phyloP scores from a whole-genome alignment of 306 rosid species.

The Begonia peltatifolia region DNA sequence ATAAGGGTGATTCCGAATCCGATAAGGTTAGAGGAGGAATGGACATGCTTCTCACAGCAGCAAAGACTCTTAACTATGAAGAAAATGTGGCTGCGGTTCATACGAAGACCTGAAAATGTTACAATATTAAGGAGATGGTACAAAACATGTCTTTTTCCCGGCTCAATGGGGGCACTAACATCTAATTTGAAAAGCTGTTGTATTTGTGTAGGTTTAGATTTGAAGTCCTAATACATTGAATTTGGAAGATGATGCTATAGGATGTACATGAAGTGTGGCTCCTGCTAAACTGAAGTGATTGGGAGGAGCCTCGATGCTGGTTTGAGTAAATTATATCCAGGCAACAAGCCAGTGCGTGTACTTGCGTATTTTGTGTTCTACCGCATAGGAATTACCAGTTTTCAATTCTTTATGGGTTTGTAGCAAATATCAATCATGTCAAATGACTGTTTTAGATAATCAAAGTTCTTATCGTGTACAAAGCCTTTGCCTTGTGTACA shows the following conservation, averaged over 20 bases:
- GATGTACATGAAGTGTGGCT: conserved; percentile 8
- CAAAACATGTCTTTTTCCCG: background rate
- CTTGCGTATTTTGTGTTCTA: no score
- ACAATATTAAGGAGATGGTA: background rate
- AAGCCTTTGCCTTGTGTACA: no score
- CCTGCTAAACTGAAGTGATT: conserved; percentile 6
- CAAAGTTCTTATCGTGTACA: no score
- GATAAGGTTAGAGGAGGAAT: conserved; percentile 46
- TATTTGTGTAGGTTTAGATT: conserved; percentile 4
- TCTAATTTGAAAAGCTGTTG: background rate
- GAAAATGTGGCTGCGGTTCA: conserved; percentile 27
- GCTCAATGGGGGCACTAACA: background rate
- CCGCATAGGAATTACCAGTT: no score
- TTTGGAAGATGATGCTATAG: conserved; percentile 7
- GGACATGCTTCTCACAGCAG: conserved; percentile 83
- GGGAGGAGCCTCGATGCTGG: conserved; percentile 2
- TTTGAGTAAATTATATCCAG: conserved; percentile 8
- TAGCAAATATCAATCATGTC: no score
- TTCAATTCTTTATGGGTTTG: no score
- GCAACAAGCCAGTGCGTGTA: conserved; percentile 4
- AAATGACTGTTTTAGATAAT: no score
- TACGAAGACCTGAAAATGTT: conserved; percentile 1
- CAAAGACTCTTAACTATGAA: conserved; percentile 30
- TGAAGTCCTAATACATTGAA: background rate
- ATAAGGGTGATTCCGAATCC: conserved; percentile 22